Percentiles rank a stretch among this genome's conserved stretches.
phyloP scores from a whole-genome alignment of 2,329 filamentous ascomycete genomes.

The Coccinonectria pachysandricola region DNA sequence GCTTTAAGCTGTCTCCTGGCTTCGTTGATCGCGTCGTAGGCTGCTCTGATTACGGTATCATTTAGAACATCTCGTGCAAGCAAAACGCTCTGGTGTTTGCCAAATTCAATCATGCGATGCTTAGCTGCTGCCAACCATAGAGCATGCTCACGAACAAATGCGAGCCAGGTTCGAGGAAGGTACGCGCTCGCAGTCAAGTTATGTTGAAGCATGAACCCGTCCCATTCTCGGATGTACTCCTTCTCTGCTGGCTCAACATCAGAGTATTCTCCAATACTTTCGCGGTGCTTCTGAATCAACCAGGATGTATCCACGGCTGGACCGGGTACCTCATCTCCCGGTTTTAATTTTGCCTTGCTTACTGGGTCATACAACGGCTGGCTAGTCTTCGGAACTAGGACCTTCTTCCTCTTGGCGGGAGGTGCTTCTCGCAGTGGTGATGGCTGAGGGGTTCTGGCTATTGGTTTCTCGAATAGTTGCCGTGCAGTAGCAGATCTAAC shows the following conservation, averaged over 20 bases:
- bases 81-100: constrained; percentile 42
- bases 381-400: constrained; percentile 38
- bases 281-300: constrained; percentile 49
- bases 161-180: constrained; percentile 40
- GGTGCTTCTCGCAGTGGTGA: constrained; percentile 2
- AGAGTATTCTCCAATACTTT: constrained; percentile 46
- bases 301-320: constrained; percentile 38
- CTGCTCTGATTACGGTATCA: constrained; percentile 32
- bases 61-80: constrained; percentile 37
- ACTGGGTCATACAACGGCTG: constrained; percentile 48
- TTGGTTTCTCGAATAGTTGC: constrained; percentile 16
- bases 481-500: constrained; percentile 12
- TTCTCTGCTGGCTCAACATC: constrained; percentile 45
- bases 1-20: constrained; percentile 23
- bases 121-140: constrained; percentile 40
- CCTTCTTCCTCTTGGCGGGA: constrained; percentile 14
- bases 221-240: constrained; percentile 50
- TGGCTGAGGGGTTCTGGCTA: constrained; percentile 6
- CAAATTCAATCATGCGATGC: constrained; percentile 42
- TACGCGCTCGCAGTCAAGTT: constrained; percentile 42
- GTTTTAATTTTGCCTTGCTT: constrained; percentile 40
- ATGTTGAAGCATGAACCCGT: constrained; percentile 41
- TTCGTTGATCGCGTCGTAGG: constrained; percentile 32
- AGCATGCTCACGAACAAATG: constrained; percentile 40
- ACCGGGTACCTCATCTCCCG: constrained; percentile 37